Percentiles rank a stretch among this genome's conserved stretches.
Conservation (phyloP, 192 early-diverging fungal genomes). For the Coemansia furcata region DNA sequence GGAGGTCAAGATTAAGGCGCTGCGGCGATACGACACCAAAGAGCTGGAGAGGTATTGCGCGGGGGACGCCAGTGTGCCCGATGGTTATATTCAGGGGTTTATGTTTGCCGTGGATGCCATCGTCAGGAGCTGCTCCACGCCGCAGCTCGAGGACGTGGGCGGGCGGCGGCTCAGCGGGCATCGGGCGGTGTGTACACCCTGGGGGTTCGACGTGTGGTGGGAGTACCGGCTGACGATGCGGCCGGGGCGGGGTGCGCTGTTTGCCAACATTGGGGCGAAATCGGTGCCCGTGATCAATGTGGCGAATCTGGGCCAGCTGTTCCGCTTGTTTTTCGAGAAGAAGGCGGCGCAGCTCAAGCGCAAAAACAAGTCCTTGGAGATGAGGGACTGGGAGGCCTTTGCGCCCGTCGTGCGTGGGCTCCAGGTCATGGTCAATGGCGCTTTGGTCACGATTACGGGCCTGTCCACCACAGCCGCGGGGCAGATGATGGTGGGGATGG, state of each 20-base stretch:
- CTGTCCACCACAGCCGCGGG: background rate
- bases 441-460: background rate
- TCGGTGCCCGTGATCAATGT: conserved; percentile 10
- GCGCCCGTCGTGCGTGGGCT: conserved; percentile 2
- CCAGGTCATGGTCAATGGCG: background rate
- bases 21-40: conserved; percentile 17
- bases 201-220: conserved; percentile 35
- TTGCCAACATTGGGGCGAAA: conserved; percentile 8
- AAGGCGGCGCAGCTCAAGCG: background rate
- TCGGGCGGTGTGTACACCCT: background rate
- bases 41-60: conserved; percentile 8
- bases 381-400: conserved; percentile 8
- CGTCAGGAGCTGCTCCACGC: background rate
- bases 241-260: background rate
- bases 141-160: background rate
- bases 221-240: conserved; percentile 24
- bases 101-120: conserved; percentile 25
- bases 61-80: background rate
- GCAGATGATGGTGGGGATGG: background rate
- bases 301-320: conserved; percentile 3
- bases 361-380: background rate
- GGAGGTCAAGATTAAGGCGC: conserved; percentile 4
- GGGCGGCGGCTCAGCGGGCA: background rate
- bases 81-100: conserved; percentile 13
- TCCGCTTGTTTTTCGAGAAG: background rate